A percentile compares a stretch with the other conserved stretches of the same genome.
These are phyloP conservation scores for Aspergillus fumigatus DNA, from an alignment of 2,329 filamentous ascomycete species.

Conservation along the genomic window DNA sequence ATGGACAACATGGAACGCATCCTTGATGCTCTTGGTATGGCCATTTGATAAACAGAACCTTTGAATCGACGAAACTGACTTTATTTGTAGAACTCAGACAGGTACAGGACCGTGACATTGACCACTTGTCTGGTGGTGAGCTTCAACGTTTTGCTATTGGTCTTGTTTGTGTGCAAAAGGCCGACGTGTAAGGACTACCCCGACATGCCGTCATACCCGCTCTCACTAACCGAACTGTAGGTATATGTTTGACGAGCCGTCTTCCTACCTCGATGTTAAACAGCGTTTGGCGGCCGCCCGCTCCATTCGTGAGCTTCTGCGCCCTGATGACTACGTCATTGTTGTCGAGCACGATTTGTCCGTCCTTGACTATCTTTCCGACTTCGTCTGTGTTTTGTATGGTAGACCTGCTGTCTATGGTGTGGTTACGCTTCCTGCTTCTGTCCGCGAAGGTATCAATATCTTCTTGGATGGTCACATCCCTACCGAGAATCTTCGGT, in stretches of 20 bases:
- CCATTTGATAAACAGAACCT: neutral
- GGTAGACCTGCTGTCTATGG: constrained; percentile 93
- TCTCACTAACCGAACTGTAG: constrained; percentile 29
- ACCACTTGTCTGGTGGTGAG: constrained; percentile 90
- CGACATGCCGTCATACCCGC: neutral
- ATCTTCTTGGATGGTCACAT: constrained; percentile 99
- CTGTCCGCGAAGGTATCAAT: constrained; percentile 98
- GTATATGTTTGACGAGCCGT: constrained; percentile 99
- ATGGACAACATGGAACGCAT: constrained; percentile 80
- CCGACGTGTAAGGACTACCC: constrained; percentile 64
- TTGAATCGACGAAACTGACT: constrained; percentile 5
- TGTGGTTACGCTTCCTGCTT: constrained; percentile 92
- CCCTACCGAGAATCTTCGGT: constrained; percentile 95
- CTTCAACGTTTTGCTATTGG: constrained; percentile 97
- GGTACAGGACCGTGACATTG: constrained; percentile 88
- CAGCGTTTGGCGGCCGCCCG: constrained; percentile 89
- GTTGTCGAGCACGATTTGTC: constrained; percentile 99
- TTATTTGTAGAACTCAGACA: constrained; percentile 67
- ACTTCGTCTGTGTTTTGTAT: constrained; percentile 97
- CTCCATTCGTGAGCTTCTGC: constrained; percentile 85
- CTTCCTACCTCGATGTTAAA: constrained; percentile 98
- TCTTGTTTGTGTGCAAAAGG: constrained; percentile 90
- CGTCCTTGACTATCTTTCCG: constrained; percentile 95
- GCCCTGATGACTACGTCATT: constrained; percentile 91
- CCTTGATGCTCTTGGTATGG: constrained; percentile 65